Evolutionary conservation across 495 filamentous ascomycete species (phyloP), one percentile per base, ranked within the genome.

Genomic region (Aspergillus taichungensis): DNA sequence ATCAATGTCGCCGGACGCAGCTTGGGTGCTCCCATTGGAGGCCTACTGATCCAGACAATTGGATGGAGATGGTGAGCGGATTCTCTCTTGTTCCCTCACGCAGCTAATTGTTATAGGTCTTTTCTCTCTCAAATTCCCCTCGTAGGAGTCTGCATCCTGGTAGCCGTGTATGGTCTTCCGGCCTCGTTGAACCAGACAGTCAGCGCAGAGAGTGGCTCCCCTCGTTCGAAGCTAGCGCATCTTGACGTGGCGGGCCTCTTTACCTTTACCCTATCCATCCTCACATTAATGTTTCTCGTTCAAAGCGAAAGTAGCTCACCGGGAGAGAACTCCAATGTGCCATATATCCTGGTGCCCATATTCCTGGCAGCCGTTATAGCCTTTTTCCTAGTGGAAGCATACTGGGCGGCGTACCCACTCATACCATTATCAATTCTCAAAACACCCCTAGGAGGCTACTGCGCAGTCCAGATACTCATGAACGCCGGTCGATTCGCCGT

Each of bases 101-200:
- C 13, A 30, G 8, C 39, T 41, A 6, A 42, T 10, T 8, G 8
- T 3, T 9, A 18, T 9, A 66, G 63, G 62, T 53, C 55, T 1
- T 66, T 66, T 48, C 37, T 57, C 35, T 56, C 48, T 29, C 62
- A 66, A 49, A 43, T 55, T 6, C 61, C 61, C 9, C 33, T 61
- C 24, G 46, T 55, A 40, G 6, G 52, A 5, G 8, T 41, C 18
- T 63, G 61, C 40, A 49, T 41, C 18, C 2, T 67, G 3, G 31
- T 61, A 29, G 50, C 39, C 24, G 14, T 27, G 7, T 39, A 49
- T 27, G 36, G 42, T 11, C 49, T 64, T 10, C 56, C 49, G 2
- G n/a, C 46, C 8, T 48, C 40, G 12, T 18, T 43, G 12, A 53
- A 47, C 13, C 29, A 40, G 36, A 37, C 12, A 0, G 14, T 38